Evolutionary conservation across 345 rosid species (phyloP).

Genomic region (Crucihimalaya himalaica): DNA sequence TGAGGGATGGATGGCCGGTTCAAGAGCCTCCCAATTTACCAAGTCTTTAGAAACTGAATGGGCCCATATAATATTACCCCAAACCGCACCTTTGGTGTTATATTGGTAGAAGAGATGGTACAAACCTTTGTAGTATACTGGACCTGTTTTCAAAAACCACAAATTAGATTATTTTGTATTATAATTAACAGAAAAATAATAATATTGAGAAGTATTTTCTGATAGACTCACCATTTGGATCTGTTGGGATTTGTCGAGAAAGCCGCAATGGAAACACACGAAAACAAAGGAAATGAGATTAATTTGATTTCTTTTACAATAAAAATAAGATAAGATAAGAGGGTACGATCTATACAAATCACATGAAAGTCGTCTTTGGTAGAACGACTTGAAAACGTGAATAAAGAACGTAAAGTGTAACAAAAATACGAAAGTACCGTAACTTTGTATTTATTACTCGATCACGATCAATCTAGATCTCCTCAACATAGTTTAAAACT

Average conservation of each 20-base stretch:
- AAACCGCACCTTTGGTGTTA: slow-evolving; percentile 82
- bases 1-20: slow-evolving; percentile 68
- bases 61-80: slow-evolving; percentile 99
- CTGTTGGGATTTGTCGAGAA: slow-evolving; percentile 24
- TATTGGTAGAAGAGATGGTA: slow-evolving; percentile 93
- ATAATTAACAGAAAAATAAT: no score
- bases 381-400: slow-evolving; percentile 31
- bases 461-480: background rate
- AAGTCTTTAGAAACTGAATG: slow-evolving; percentile 89
- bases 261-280: slow-evolving; percentile 2
- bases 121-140: slow-evolving; percentile 70
- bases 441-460: background rate
- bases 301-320: background rate
- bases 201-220: background rate
- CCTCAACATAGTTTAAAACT: no score
- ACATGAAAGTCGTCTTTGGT: slow-evolving; percentile 18
- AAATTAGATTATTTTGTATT: background rate
- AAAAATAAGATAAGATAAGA: background rate
- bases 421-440: background rate
- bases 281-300: background rate
- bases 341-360: background rate
- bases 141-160: slow-evolving; percentile 47
- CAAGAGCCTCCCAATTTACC: slow-evolving; percentile 73
- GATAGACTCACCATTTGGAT: slow-evolving; percentile 48
- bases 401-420: background rate